Conservation (phyloP, 2,329 filamentous ascomycete species). For the Dothistroma septosporum region DNA sequence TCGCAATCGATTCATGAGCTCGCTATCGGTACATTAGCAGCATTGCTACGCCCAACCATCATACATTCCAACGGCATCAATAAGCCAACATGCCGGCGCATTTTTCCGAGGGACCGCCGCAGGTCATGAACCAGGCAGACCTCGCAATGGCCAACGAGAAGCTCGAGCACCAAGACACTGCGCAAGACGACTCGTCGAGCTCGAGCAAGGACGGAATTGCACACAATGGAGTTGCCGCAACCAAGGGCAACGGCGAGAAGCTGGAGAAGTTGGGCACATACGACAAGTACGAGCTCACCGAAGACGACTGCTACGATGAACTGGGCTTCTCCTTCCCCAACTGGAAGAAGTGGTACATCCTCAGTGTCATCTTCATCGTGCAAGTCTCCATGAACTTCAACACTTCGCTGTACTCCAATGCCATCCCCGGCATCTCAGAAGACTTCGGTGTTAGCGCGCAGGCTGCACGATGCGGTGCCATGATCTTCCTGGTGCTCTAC, state of each 20-base stretch:
- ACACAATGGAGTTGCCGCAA: conserved; percentile 2
- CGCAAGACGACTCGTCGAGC: conserved; percentile 16
- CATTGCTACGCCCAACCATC: neutral
- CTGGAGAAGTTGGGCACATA: conserved; percentile 34
- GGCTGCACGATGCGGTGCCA: conserved; percentile 47
- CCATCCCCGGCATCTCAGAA: conserved; percentile 43
- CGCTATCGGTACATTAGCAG: neutral
- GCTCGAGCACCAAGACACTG: conserved; percentile 19
- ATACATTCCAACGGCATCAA: conserved; percentile 4
- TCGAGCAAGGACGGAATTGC: conserved; percentile 17
- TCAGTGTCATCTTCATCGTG: conserved; percentile 50
- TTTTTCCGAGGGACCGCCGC: conserved; percentile 28
- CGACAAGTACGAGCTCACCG: conserved; percentile 43
- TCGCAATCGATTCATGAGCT: neutral
- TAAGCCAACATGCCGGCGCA: conserved; percentile 17
- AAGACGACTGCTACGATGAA: conserved; percentile 33
- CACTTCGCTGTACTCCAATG: conserved; percentile 54
- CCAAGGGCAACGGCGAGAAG: conserved; percentile 20
- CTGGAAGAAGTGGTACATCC: conserved; percentile 51
- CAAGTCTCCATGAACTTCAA: conserved; percentile 59
- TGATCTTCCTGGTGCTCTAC: conserved; percentile 50
- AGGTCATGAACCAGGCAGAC: conserved; percentile 28
- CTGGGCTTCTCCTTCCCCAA: conserved; percentile 46
- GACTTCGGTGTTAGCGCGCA: conserved; percentile 47
- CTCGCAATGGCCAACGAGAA: conserved; percentile 29